These are phyloP conservation scores for Penicillium paradoxum DNA, from an alignment of 495 filamentous ascomycete species.

Conservation along the genomic window DNA sequence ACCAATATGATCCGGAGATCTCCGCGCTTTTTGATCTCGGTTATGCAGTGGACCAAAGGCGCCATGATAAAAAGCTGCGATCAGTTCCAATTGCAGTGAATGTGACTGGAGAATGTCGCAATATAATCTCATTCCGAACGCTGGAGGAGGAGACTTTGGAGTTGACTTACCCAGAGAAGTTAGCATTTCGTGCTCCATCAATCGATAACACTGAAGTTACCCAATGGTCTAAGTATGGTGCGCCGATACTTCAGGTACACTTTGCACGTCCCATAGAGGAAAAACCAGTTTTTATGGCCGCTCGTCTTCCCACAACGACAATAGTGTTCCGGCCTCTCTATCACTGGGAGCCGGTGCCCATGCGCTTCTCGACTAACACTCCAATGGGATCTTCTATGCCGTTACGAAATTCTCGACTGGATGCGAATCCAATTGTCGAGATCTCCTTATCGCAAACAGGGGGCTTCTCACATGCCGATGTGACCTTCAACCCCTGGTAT, in stretches of 20 bases:
- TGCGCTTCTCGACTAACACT: constrained; percentile 21
- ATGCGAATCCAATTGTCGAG: constrained; percentile 56
- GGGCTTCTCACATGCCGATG: constrained; percentile 59
- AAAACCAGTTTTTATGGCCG: constrained; percentile 55
- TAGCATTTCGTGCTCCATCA: constrained; percentile 26
- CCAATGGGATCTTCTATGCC: constrained; percentile 6
- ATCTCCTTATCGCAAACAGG: constrained; percentile 52
- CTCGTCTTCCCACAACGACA: constrained; percentile 53
- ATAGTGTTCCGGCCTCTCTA: constrained; percentile 57
- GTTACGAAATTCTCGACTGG: constrained; percentile 48
- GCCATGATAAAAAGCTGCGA: constrained; percentile 22
- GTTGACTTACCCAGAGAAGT: constrained; percentile 17
- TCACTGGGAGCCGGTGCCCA: constrained; percentile 26
- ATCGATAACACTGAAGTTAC: constrained; percentile 38
- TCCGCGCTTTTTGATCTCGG: constrained; percentile 43
- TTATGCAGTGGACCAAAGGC: constrained; percentile 31
- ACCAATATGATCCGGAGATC: constrained; percentile 34
- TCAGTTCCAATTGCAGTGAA: constrained; percentile 41
- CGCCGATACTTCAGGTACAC: constrained; percentile 61
- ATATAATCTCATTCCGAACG: constrained; percentile 34
- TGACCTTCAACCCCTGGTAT: constrained; percentile 74
- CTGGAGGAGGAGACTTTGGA: constrained; percentile 33
- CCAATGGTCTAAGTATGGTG: constrained; percentile 52
- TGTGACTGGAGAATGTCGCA: constrained; percentile 41
- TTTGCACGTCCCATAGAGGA: constrained; percentile 51